phyloP scores from a whole-genome alignment of 176 grass and related monocot genomes.

The Oropetium thomaeum region DNA sequence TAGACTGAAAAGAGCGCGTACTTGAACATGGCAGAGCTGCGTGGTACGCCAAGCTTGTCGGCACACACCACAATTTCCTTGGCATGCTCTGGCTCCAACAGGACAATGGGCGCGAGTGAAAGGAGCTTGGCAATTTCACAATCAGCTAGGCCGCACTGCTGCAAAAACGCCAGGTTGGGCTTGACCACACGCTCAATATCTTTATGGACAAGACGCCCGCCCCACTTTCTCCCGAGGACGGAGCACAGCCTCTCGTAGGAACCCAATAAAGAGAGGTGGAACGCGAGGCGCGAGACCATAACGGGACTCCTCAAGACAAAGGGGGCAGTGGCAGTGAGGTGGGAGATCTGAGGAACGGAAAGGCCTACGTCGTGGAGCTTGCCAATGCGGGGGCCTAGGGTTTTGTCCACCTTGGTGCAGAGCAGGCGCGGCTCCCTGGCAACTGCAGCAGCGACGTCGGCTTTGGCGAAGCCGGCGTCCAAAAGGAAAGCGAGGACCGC shows the following conservation, averaged over 20 bases:
- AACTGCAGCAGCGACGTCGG: neutral
- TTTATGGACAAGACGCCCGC: neutral
- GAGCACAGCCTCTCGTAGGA: neutral
- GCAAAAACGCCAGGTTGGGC: neutral
- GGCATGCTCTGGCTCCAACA: neutral
- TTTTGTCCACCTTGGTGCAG: neutral
- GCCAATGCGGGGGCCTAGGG: slow-evolving; percentile 14
- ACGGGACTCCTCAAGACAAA: accelerated
- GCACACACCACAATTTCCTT: slow-evolving; percentile 1
- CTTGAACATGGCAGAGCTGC: neutral
- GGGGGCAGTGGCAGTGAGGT: neutral
- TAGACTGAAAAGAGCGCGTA: neutral
- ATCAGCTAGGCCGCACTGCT: neutral
- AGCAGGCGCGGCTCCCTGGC: neutral
- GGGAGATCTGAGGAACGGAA: neutral
- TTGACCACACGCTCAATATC: neutral
- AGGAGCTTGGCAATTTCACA: neutral
- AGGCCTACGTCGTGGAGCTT: slow-evolving; percentile 1
- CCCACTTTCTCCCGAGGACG: neutral
- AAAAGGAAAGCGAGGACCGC: neutral
- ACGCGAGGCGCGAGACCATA: neutral
- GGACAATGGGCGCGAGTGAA: neutral
- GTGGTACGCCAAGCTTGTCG: neutral
- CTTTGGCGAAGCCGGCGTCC: slow-evolving; percentile 1
- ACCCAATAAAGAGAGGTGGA: neutral